phyloP scores from a whole-genome alignment of 352 stramenopile species.

The Phytophthora pisi region DNA sequence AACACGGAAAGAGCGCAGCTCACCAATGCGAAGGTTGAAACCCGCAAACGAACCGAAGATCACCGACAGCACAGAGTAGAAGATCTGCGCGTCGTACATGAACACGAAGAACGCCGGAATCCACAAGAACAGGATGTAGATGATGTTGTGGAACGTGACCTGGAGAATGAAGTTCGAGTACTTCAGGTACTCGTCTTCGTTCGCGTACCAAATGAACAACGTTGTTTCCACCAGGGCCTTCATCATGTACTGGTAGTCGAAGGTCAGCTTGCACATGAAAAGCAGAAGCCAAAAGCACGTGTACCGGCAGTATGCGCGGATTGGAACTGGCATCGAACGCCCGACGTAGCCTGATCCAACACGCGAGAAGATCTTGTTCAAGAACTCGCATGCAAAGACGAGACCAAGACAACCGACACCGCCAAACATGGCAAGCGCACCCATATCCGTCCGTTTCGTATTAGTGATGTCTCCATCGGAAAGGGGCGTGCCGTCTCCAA shows the following conservation, averaged over 20 bases:
- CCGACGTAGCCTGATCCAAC: conserved; percentile 78
- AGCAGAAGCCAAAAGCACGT: conserved; percentile 84
- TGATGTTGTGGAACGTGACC: conserved; percentile 83
- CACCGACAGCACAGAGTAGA: conserved; percentile 82
- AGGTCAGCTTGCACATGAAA: conserved; percentile 76
- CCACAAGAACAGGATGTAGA: conserved; percentile 87
- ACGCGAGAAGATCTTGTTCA: conserved; percentile 75
- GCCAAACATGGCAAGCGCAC: conserved; percentile 63
- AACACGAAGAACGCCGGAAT: conserved; percentile 84
- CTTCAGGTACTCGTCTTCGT: conserved; percentile 70
- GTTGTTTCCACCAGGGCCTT: conserved; percentile 87
- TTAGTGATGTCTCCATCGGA: conserved; percentile 26
- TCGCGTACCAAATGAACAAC: conserved; percentile 86
- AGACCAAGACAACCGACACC: conserved; percentile 55
- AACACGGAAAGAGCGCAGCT: conserved; percentile 85
- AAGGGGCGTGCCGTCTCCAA: conserved; percentile 45
- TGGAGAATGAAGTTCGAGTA: conserved; percentile 89
- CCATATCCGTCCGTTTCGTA: conserved; percentile 59
- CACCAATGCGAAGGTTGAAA: conserved; percentile 87
- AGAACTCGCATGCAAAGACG: conserved; percentile 65
- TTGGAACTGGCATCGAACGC: conserved; percentile 73
- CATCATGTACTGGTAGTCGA: conserved; percentile 89
- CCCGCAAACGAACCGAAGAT: conserved; percentile 81
- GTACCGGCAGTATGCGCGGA: conserved; percentile 77
- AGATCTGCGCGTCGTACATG: conserved; percentile 89